Evolutionary conservation across 495 filamentous ascomycete genomes (phyloP).

Genomic region (Penicillium paxilli): DNA sequence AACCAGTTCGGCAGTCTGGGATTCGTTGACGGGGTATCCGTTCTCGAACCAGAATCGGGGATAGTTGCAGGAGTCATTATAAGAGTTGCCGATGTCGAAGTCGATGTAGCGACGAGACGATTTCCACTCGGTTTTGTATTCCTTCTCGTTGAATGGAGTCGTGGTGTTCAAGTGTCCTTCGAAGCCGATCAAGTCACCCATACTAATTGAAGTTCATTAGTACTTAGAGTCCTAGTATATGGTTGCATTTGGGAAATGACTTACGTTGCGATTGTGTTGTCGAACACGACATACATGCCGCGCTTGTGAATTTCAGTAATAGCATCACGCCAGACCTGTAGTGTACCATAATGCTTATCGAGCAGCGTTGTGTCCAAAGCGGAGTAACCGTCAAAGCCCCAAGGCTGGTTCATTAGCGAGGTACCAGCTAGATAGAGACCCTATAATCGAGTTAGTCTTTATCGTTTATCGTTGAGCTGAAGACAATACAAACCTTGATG

Average conservation of each 20-base stretch:
- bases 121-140: conserved; percentile 61
- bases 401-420: conserved; percentile 68
- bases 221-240: background rate
- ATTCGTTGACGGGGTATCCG: conserved; percentile 52
- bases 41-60: conserved; percentile 67
- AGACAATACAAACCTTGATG: conserved; percentile 56
- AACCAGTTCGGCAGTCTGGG: conserved; percentile 42
- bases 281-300: conserved; percentile 70
- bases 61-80: conserved; percentile 59
- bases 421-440: conserved; percentile 70
- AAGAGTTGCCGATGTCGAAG: conserved; percentile 57
- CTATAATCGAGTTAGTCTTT: conserved; percentile 22
- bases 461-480: background rate
- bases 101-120: conserved; percentile 56
- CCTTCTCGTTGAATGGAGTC: conserved; percentile 57
- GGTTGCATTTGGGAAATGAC: conserved; percentile 14
- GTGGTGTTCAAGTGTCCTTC: conserved; percentile 63
- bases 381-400: conserved; percentile 66
- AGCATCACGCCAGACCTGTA: conserved; percentile 60
- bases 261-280: conserved; percentile 72
- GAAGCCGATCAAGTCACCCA: conserved; percentile 71
- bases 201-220: conserved; percentile 22
- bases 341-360: conserved; percentile 65
- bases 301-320: conserved; percentile 64
- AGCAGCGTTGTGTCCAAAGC: conserved; percentile 69